phyloP scores from a whole-genome alignment of 2,329 filamentous ascomycete genomes.

The Microcera coccophila region DNA sequence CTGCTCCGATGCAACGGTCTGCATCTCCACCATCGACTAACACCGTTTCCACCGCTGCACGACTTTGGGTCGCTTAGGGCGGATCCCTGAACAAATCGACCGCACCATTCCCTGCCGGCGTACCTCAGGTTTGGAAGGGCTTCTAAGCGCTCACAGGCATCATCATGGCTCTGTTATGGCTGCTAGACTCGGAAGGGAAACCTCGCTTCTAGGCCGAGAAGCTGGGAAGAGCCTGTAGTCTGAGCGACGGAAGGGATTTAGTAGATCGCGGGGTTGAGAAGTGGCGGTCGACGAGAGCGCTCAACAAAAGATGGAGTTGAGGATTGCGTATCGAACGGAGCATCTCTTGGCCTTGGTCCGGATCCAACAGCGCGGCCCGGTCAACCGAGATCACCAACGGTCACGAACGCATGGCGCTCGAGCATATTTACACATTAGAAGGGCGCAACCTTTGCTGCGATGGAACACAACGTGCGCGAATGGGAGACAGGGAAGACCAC shows the following conservation, averaged over 20 bases:
- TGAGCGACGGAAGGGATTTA: not conserved
- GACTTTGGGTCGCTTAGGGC: conserved; percentile 22
- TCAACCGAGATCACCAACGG: not conserved
- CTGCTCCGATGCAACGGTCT: conserved; percentile 23
- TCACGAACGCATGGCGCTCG: not conserved
- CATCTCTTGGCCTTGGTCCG: too few relatives aligned
- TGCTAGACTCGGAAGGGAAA: conserved; percentile 9
- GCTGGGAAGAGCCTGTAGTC: conserved; percentile 5
- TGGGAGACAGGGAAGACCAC: not conserved
- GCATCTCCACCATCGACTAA: conserved; percentile 20
- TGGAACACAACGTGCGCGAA: not conserved
- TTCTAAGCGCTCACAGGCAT: conserved; percentile 6
- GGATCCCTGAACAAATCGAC: conserved; percentile 24
- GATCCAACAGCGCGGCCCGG: too few relatives aligned
- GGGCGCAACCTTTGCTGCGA: not conserved
- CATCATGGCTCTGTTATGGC: conserved; percentile 8
- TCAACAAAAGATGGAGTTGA: not conserved
- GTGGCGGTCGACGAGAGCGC: not conserved
- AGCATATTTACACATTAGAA: not conserved
- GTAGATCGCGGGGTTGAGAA: conserved; percentile 16
- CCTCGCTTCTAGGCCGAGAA: conserved; percentile 9
- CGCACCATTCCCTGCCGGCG: conserved; percentile 20
- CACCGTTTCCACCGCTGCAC: conserved; percentile 24
- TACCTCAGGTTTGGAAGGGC: conserved; percentile 8
- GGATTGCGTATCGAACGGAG: not conserved